Evolutionary conservation across 257 asterid species (phyloP), one percentile per base, ranked within the genome.

Genomic region (Gentiana straminea): DNA sequence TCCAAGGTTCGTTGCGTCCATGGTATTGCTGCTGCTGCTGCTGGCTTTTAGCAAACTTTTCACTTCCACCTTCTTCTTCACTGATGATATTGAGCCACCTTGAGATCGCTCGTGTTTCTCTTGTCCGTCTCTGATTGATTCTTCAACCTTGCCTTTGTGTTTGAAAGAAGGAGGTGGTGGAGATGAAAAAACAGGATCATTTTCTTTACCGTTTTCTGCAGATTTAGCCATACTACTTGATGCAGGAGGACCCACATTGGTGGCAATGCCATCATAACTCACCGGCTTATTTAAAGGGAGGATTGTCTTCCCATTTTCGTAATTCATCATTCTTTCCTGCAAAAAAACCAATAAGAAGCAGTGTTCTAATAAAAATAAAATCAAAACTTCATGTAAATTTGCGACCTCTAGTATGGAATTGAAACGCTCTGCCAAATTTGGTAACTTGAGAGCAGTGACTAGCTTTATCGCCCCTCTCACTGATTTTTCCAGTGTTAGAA

Each of bases 371-470:
- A 52, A 8, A 7, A 52, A 52, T 24, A 33, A n/a, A 2, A 55
- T 33, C 32, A 34, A 50, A 13, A 37, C 13, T 15, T 36, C 43
- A 7, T 13, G 32, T 9, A 2, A 12, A 45, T 11, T 4, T 50
- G 41, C 8, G 43, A n/a, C 97, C 93, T 88, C 97, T 52, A 92
- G 75, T 68, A 88, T 83, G 81, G 71, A 59, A 74, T 71, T 88
- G 75, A 92, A 92, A 54, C 95, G 88, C 67, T 92, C 99, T 1
- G 97, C 99, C 73, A 92, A 75, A 73, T 76, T 92, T 51, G 99
- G 95, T 47, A 79, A 94, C 75, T 92, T 92, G 69, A 92, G 62
- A 32, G 84, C 88, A 44, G 99, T 92, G 12, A 76, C 99, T 54
- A 92, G 86, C 81, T 92, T 92, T 68, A 88, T 88, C 45, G 99